phyloP scores from a whole-genome alignment of 169 alveolate genomes.

The Babesia ovata region DNA sequence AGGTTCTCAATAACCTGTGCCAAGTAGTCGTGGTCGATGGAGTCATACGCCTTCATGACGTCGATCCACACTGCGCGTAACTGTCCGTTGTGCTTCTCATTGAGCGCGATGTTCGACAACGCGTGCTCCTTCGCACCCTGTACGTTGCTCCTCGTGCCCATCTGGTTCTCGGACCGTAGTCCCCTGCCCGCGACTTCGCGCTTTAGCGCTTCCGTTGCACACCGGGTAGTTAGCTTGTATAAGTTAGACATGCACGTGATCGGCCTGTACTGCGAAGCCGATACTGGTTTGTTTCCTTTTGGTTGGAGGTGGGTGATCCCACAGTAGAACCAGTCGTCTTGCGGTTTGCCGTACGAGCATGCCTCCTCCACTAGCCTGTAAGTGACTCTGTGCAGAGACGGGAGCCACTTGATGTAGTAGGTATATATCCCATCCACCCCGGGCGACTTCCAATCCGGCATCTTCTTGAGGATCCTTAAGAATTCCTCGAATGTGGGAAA shows the following conservation, averaged over 20 bases:
- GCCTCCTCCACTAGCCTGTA: neutral
- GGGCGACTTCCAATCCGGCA: constrained; percentile 2
- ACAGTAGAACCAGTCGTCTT: constrained; percentile 3
- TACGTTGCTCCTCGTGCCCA: neutral
- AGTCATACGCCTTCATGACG: neutral
- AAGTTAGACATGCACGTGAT: constrained; percentile 8
- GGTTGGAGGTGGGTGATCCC: constrained; percentile 3
- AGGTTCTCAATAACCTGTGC: neutral
- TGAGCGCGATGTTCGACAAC: constrained; percentile 2
- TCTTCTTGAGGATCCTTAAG: neutral
- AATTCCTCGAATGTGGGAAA: constrained; percentile 1
- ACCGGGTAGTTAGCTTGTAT: constrained; percentile 12
- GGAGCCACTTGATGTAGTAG: constrained; percentile 8
- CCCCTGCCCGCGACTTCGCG: neutral
- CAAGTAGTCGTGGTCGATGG: constrained; percentile 3
- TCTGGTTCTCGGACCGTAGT: too few species aligned
- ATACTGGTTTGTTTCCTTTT: neutral
- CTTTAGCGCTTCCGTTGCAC: constrained; percentile 4
- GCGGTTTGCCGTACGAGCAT: neutral
- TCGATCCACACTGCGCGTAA: neutral
- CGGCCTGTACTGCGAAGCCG: constrained; percentile 1
- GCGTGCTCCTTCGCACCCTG: constrained; percentile 17
- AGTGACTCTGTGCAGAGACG: neutral
- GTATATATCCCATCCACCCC: constrained; percentile 2
- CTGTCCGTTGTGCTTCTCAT: neutral